Evolutionary conservation across 768 basidiomycete species (phyloP).

Genomic region (Exidia glandulosa): DNA sequence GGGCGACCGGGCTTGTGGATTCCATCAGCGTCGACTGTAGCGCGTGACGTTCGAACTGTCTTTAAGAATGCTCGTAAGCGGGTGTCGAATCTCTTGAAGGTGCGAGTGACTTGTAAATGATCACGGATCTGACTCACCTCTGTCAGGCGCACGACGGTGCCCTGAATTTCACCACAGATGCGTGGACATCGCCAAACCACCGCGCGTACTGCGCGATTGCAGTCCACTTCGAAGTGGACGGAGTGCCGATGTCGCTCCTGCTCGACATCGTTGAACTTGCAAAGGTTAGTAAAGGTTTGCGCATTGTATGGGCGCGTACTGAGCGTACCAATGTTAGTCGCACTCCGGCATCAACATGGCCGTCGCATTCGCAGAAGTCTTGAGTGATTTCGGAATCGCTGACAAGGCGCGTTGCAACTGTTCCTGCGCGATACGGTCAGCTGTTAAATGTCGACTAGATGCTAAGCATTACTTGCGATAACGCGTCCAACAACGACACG

Average conservation of each 20-base stretch:
- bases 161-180: conserved; percentile 24
- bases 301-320: too few relatives aligned
- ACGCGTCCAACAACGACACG: conserved; percentile 4
- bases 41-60: conserved; percentile 18
- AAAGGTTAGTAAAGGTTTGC: too few relatives aligned
- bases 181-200: conserved; percentile 29
- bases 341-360: too few relatives aligned
- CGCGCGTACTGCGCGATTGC: conserved; percentile 19
- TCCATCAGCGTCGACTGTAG: conserved; percentile 23
- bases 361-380: too few relatives aligned
- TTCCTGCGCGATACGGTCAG: neutral
- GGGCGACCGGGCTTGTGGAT: conserved; percentile 23
- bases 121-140: neutral
- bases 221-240: conserved; percentile 23
- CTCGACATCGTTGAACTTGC: conserved; percentile 11
- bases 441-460: neutral
- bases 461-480: conserved; percentile 3
- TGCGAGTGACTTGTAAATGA: conserved; percentile 7
- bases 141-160: conserved; percentile 18
- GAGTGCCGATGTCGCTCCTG: conserved; percentile 15
- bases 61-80: conserved; percentile 13
- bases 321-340: too few relatives aligned
- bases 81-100: conserved; percentile 19
- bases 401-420: too few relatives aligned
- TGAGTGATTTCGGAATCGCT: too few relatives aligned